Evolutionary conservation across 106 monocot genomes (phyloP), one percentile per base, ranked within the genome.

Genomic region (Amphibolis antarctica): DNA sequence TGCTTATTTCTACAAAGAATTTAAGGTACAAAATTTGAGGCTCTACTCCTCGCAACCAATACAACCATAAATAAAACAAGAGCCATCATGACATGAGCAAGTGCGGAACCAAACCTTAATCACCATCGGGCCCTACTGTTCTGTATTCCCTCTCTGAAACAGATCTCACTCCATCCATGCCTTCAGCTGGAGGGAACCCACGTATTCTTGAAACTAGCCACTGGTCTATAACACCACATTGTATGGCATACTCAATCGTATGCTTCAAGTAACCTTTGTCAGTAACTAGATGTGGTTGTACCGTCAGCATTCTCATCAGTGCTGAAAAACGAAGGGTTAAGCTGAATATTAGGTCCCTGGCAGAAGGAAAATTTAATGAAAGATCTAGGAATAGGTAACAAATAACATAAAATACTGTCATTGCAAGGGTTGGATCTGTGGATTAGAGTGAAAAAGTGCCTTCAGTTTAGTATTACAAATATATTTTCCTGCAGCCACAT

Each of bases 271-370:
- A 93, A 22, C 62, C 71, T 59, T 79, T 82, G 42, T 93, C 82
- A 18, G 88, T 85, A 10, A 60, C 52, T 18, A 88, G 56, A 78
- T 88, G 66, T 12, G 92, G 80, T 42, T 88, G 80, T 28, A 88
- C 82, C 28, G 85, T 79, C 18, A 93, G 22, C 85, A 85, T 93
- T 73, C 76, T 88, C 82, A 93, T 82, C 9, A 93, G 85, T 59
- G 82, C 92, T 93, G 80, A 44, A 74, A 70, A 45, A 53, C 63
- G 31, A 44, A 23, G 28, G 12, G 21, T 36, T 53, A 66, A 36
- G 25, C n/a, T n/a, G n/a, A n/a, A n/a, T n/a, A n/a, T n/a, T n/a
- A n/a, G n/a, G n/a, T n/a, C n/a, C n/a, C n/a, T n/a, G n/a, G n/a
- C n/a, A n/a, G n/a, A n/a, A n/a, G n/a, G n/a, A n/a, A n/a, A n/a